A percentile compares a stretch with the other conserved stretches of the same genome.
phyloP scores from a whole-genome alignment of 306 rosid genomes.

The Malus sieversii region DNA sequence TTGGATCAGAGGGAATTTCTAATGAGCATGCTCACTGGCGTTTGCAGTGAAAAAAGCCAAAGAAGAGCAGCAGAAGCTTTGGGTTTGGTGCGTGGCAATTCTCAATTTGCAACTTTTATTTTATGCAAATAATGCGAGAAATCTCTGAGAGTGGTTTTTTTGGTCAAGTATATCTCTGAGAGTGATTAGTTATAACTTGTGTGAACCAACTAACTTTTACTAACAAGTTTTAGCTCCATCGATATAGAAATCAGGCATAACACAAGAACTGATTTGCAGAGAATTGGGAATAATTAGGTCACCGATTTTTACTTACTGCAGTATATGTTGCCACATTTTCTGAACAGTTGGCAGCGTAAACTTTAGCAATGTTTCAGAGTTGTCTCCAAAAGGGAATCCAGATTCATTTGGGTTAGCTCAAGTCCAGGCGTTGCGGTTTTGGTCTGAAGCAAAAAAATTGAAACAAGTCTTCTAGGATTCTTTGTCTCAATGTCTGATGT shows the following conservation, averaged over 20 bases:
- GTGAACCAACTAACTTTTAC: not conserved
- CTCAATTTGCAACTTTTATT: not conserved
- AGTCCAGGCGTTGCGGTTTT: not conserved
- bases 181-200: not conserved
- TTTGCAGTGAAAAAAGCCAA: slow-evolving; percentile 55
- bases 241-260: not conserved
- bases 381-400: not conserved
- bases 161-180: not conserved
- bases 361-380: not conserved
- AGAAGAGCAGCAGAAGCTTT: slow-evolving; percentile 72
- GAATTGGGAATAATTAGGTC: not conserved
- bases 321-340: not conserved
- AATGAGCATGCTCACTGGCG: slow-evolving; percentile 50
- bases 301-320: not conserved
- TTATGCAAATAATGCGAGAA: not conserved
- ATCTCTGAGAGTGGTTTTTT: not conserved
- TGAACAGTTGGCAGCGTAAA: not conserved
- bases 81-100: slow-evolving; percentile 52
- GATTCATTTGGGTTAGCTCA: not conserved
- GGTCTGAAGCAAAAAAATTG: not conserved
- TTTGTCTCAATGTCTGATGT: not conserved
- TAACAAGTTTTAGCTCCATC: not conserved
- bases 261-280: not conserved
- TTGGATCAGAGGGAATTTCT: slow-evolving; percentile 64
- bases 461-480: not conserved